Conservation (phyloP, 2,329 filamentous ascomycete genomes). For the Colletotrichum kahawae region DNA sequence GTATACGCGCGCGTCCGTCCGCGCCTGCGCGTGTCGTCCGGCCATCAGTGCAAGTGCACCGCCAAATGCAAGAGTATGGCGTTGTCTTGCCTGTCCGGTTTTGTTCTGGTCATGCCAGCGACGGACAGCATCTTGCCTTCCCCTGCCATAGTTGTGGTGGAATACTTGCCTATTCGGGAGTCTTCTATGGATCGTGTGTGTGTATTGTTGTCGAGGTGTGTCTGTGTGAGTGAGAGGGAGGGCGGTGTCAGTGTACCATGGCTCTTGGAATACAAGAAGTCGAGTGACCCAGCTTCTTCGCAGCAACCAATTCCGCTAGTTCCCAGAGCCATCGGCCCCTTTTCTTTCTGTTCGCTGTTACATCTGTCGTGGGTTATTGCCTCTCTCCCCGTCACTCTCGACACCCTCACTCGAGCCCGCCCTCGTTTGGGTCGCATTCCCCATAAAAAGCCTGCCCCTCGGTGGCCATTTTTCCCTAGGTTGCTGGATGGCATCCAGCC, state of each 20-base stretch:
- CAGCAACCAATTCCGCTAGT: neutral
- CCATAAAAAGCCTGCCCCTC: conserved; percentile 13
- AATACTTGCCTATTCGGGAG: neutral
- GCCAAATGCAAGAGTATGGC: neutral
- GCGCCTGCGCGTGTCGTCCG: neutral
- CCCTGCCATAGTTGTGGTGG: neutral
- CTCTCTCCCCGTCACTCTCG: neutral
- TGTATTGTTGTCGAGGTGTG: neutral
- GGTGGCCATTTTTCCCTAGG: neutral
- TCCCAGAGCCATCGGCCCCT: neutral
- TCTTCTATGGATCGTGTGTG: neutral
- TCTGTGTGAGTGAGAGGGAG: conserved; percentile 4
- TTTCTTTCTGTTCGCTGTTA: conserved; percentile 1
- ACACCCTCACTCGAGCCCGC: neutral
- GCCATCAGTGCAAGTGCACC: neutral
- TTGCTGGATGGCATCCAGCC: neutral
- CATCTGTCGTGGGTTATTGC: conserved; percentile 2
- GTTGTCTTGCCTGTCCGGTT: neutral
- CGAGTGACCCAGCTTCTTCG: neutral
- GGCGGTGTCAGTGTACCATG: conserved; percentile 1
- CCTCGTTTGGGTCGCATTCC: neutral
- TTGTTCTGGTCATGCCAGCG: neutral
- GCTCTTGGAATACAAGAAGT: conserved; percentile 13
- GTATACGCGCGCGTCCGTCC: neutral
- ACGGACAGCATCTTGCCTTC: neutral